Evolutionary conservation across 495 filamentous ascomycete species (phyloP).

Genomic region (Articulospora tetracladia): DNA sequence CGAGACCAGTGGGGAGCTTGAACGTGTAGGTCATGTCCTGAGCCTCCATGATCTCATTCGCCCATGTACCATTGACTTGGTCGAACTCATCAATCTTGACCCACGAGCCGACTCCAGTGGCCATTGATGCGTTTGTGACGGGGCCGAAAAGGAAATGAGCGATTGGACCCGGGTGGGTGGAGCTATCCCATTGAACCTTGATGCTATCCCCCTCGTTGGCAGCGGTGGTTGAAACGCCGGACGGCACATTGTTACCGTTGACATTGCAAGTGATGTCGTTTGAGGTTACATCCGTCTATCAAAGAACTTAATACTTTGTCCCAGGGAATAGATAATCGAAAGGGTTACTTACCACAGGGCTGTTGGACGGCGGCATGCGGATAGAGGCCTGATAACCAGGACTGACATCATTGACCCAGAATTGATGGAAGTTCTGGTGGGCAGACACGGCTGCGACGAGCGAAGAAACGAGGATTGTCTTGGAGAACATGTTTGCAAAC

Average conservation of each 20-base stretch:
- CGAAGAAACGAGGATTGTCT: slow-evolving; percentile 10
- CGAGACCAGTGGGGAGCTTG: slow-evolving; percentile 35
- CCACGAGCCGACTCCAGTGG: slow-evolving; percentile 35
- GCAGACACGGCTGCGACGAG: slow-evolving; percentile 27
- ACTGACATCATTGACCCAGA: slow-evolving; percentile 33
- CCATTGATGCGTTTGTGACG: slow-evolving; percentile 26
- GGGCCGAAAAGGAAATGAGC: slow-evolving; percentile 33
- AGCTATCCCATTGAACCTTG: slow-evolving; percentile 33
- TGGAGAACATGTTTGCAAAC: slow-evolving; percentile 13
- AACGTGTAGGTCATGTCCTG: slow-evolving; percentile 40
- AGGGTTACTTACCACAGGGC: slow-evolving; percentile 20
- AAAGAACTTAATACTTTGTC: neutral
- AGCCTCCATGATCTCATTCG: slow-evolving; percentile 38
- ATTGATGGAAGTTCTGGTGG: slow-evolving; percentile 37
- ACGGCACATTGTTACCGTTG: slow-evolving; percentile 28
- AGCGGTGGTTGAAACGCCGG: slow-evolving; percentile 27
- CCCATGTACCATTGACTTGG: slow-evolving; percentile 35
- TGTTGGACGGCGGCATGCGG: slow-evolving; percentile 33
- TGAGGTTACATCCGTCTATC: slow-evolving; percentile 24
- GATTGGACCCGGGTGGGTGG: slow-evolving; percentile 34
- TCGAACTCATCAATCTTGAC: slow-evolving; percentile 43
- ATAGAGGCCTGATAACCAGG: slow-evolving; percentile 36
- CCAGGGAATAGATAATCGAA: neutral
- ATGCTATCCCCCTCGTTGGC: slow-evolving; percentile 32
- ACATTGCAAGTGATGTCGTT: slow-evolving; percentile 35